A percentile compares a stretch with the other conserved stretches of the same genome.
Evolutionary conservation across 176 grass and related monocot species (phyloP).

Genomic region (Puya raimondii): DNA sequence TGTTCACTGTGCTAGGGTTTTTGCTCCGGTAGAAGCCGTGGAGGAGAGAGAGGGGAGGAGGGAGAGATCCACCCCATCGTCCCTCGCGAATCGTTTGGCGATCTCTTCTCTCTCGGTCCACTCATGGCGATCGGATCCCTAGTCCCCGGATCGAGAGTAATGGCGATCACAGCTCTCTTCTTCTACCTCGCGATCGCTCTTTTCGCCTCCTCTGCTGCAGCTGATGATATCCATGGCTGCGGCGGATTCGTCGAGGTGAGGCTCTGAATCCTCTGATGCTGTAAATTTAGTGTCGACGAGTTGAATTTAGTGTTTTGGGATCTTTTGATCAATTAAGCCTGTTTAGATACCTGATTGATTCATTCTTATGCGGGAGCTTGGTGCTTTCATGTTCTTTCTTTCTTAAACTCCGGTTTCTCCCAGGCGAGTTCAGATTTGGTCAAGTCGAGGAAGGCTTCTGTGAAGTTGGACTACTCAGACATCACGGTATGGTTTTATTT

Average conservation of each 20-base stretch:
- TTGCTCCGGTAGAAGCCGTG: neutral
- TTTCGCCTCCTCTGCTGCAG: constrained; percentile 8
- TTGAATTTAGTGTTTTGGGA: neutral
- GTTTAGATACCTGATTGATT: neutral
- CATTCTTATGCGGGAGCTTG: neutral
- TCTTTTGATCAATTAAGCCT: neutral
- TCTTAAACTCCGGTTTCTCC: constrained; percentile 18
- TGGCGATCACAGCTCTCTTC: neutral
- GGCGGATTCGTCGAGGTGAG: constrained; percentile 83
- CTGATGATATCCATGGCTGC: constrained; percentile 83
- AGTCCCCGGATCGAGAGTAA: neutral
- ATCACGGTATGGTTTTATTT: constrained; percentile 49
- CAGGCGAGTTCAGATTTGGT: constrained; percentile 71
- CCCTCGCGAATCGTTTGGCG: neutral
- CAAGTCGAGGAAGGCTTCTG: constrained; percentile 57
- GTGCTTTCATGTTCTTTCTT: constrained; percentile 15
- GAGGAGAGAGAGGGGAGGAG: neutral
- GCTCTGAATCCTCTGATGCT: neutral
- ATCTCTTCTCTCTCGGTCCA: neutral
- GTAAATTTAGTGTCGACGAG: neutral
- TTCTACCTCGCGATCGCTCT: constrained; percentile 18
- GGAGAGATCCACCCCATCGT: neutral
- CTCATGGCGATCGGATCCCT: neutral
- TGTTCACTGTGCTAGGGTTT: neutral
- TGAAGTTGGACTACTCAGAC: constrained; percentile 83